Conservation (phyloP, 345 rosid genomes). For the Lumnitzera racemosa region DNA sequence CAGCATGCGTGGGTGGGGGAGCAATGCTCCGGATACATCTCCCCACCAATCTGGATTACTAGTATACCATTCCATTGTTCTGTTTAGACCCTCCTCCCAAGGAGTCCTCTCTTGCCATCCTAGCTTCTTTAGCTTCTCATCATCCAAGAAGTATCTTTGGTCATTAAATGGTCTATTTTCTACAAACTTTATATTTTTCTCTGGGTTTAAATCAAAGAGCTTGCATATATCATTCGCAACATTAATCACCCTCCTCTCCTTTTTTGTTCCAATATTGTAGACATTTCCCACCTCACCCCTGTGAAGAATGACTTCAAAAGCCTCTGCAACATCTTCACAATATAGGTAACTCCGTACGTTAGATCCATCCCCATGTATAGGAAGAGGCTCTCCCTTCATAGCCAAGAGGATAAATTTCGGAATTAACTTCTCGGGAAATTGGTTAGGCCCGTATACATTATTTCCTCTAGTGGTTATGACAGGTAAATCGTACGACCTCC, state of each 20-base stretch:
- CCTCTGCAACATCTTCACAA: constrained; percentile 47
- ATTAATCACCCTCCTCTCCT: constrained; percentile 39
- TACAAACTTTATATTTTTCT: constrained; percentile 29
- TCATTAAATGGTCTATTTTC: constrained; percentile 47
- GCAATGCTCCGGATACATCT: constrained; percentile 45
- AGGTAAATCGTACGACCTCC: constrained; percentile 36
- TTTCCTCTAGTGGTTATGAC: constrained; percentile 45
- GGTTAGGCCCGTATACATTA: constrained; percentile 42
- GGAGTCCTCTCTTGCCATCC: constrained; percentile 40
- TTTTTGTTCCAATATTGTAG: constrained; percentile 40
- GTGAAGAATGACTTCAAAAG: constrained; percentile 38
- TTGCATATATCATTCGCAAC: constrained; percentile 40
- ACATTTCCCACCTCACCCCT: constrained; percentile 43
- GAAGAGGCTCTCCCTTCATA: constrained; percentile 33
- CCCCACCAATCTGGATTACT: constrained; percentile 56
- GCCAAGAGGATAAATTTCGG: constrained; percentile 42
- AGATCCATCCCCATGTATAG: constrained; percentile 40
- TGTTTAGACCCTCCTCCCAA: constrained; percentile 49
- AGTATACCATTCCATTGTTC: constrained; percentile 45
- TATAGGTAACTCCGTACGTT: constrained; percentile 38
- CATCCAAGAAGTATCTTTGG: constrained; percentile 48
- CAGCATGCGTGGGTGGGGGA: constrained; percentile 34
- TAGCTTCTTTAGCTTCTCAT: constrained; percentile 35
- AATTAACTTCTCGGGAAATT: constrained; percentile 39
- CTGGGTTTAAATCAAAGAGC: constrained; percentile 28